These are phyloP conservation scores for Synura sp. DNA, from an alignment of 352 stramenopile genomes.

Conservation along the genomic window DNA sequence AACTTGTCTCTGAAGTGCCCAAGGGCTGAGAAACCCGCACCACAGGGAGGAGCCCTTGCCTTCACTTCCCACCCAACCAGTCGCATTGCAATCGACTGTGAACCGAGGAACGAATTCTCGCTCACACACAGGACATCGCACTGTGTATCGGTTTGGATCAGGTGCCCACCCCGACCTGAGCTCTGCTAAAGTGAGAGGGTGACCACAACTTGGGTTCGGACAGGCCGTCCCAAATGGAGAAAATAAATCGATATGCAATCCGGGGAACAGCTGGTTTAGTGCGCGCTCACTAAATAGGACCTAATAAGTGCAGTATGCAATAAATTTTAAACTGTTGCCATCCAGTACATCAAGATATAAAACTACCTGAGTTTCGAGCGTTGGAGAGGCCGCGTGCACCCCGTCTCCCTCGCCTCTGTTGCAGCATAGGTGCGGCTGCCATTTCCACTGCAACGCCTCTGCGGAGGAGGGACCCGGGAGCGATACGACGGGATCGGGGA, in stretches of 20 bases:
- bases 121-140: neutral
- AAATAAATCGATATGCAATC: neutral
- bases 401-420: too few relatives aligned
- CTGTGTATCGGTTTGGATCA: neutral
- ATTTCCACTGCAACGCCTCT: too few relatives aligned
- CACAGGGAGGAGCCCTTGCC: neutral
- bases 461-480: too few relatives aligned
- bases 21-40: slow-evolving; percentile 29
- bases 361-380: too few relatives aligned
- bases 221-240: neutral
- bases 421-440: too few relatives aligned
- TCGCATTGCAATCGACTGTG: neutral
- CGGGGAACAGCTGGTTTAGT: neutral
- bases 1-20: slow-evolving; percentile 4
- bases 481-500: too few relatives aligned
- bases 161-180: neutral
- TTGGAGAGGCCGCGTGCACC: too few relatives aligned
- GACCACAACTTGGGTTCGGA: neutral
- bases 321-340: too few relatives aligned
- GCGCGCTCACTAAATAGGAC: neutral
- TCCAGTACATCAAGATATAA: too few relatives aligned
- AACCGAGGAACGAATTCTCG: neutral
- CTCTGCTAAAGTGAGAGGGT: neutral
- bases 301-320: too few relatives aligned
- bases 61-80: neutral